Base-by-base conservation (phyloP, 352 stramenopile genomes). In the Phytophthora idaei region DNA sequence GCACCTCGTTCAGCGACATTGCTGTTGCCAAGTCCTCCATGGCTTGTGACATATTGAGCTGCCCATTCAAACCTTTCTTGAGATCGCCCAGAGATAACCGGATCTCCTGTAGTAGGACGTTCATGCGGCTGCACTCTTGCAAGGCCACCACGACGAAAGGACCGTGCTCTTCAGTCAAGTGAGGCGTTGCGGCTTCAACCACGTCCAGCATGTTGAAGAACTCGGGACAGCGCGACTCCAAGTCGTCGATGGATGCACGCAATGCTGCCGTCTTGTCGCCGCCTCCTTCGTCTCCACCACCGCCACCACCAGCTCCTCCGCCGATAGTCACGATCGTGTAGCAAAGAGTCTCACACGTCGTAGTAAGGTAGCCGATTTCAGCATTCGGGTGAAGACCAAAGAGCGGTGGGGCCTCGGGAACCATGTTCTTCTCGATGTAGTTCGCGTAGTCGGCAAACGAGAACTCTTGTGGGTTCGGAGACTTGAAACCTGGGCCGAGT, bases 41-140 rank as follows among this genome's bases (percentile, higher is more conserved):
- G 6, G 89, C 75, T 58, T 97, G 89, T 11, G 90, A 97, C 92
- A 98, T 98, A 83, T 98, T 98, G 11, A 98, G 81, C 65, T 98
- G 92, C 2, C 95, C 96, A 57, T 98, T 98, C 3, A 99, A 77
- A 32, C 94, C 96, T 61, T 99, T 99, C 67, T 99, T 97, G 42
- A 99, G 75, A 51, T 99, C 96, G 1, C 89, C 74, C 8, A 99
- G 77, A 3, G 93, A 98, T 34, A 87, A 78, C 21, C 87, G 84
- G 60, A 99, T 98, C 67, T 98, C 92, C 57, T 92, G 83, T 8
- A 98, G 69, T 32, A 98, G 75, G 10, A 85, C 85, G 61, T 99
- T 99, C 96, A 99, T 98, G 14, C 94, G 88, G 41, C 80, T 87
- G 77, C 93, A 98, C 67, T 98, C 97, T 76, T 99, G 96, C 36